Conservation (phyloP, 1,284 basidiomycete genomes). For the Boletus calvinii region DNA sequence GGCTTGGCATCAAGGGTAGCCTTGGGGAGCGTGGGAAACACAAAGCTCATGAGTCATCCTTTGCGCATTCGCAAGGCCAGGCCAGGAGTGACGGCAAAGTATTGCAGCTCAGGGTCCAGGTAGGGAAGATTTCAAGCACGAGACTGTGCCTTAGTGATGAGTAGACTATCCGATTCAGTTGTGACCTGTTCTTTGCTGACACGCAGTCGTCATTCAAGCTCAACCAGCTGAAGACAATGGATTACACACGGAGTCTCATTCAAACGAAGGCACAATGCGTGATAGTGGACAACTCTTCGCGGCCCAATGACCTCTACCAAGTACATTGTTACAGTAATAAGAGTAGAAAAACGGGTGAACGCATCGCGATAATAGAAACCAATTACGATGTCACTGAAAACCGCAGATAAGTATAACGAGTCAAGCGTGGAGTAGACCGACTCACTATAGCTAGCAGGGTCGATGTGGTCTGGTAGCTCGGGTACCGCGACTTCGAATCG, state of each 20-base stretch:
- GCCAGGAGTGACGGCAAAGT: too few species aligned
- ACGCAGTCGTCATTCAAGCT: conserved; percentile 31
- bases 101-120: too few species aligned
- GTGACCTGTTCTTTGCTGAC: conserved; percentile 34
- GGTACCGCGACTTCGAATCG: conserved; percentile 93
- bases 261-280: conserved; percentile 9
- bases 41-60: conserved; percentile 81
- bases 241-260: background rate
- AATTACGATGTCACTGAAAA: conserved; percentile 34
- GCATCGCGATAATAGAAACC: conserved; percentile 4
- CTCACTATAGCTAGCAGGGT: conserved; percentile 85
- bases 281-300: background rate
- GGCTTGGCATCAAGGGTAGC: conserved; percentile 79
- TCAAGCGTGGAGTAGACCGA: conserved; percentile 17
- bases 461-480: conserved; percentile 90
- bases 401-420: background rate
- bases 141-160: too few species aligned
- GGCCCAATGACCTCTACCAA: conserved; percentile 15
- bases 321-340: conserved; percentile 23
- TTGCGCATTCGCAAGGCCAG: too few species aligned
- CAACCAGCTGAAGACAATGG: background rate
- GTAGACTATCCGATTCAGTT: too few species aligned
- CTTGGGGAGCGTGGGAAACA: conserved; percentile 65
- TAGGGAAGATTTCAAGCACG: too few species aligned
- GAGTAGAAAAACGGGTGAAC: conserved; percentile 5